Percentiles rank a stretch among this genome's conserved stretches.
Evolutionary conservation across 192 early-diverging fungal species (phyloP).

Genomic region (Coemansia sp.): DNA sequence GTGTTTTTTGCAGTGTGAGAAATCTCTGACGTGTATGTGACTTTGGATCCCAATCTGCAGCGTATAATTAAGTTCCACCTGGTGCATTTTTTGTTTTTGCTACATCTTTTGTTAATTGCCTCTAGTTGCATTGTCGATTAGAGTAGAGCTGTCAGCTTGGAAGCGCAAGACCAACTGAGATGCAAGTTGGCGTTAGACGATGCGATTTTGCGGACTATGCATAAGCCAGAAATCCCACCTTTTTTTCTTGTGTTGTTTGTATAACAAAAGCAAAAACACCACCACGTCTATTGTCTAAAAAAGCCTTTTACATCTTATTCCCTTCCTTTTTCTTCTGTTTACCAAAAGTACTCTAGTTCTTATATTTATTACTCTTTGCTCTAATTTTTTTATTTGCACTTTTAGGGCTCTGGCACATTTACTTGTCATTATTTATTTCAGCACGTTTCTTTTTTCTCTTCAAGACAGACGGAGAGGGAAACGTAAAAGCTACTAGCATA

Average conservation of each 20-base stretch:
- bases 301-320: too few relatives aligned
- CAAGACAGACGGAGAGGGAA: too few relatives aligned
- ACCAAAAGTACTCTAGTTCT: too few relatives aligned
- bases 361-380: not conserved
- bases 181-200: too few relatives aligned
- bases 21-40: not conserved
- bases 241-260: not conserved
- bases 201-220: not conserved
- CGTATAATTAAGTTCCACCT: slow-evolving; percentile 48
- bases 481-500: too few relatives aligned
- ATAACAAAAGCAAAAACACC: too few relatives aligned
- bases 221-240: not conserved
- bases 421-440: not conserved
- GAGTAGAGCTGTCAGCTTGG: too few relatives aligned
- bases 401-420: too few relatives aligned
- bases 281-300: too few relatives aligned
- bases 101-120: not conserved
- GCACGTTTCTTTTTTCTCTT: not conserved
- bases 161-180: not conserved
- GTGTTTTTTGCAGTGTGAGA: too few relatives aligned
- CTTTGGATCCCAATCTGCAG: not conserved
- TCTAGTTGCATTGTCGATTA: not conserved
- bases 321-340: too few relatives aligned
- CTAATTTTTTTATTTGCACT: not conserved
- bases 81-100: slow-evolving; percentile 11